phyloP scores from a whole-genome alignment of 164 flowering plant species.

The Magnolia changhungtana region DNA sequence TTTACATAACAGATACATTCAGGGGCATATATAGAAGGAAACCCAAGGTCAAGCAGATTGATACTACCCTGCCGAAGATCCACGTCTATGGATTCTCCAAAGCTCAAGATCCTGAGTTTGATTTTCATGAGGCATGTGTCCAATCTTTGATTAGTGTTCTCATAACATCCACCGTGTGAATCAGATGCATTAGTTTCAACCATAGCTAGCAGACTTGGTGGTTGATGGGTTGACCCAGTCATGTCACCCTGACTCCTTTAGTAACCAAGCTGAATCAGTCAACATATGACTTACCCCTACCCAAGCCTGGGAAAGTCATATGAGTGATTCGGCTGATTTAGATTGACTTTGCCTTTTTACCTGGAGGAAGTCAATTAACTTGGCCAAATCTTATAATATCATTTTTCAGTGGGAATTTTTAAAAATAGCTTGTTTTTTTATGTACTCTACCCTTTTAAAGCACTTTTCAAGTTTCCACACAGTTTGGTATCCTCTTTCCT shows the following conservation, averaged over 20 bases:
- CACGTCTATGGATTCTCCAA: constrained; percentile 96
- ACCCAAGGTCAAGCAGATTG: constrained; percentile 19
- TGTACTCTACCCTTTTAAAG: too few relatives aligned
- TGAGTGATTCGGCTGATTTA: too few relatives aligned
- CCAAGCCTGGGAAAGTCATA: too few relatives aligned
- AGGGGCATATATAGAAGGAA: constrained; percentile 53
- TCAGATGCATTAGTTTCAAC: too few relatives aligned
- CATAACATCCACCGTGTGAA: not conserved
- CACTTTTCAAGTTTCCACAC: too few relatives aligned
- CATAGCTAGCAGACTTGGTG: not conserved
- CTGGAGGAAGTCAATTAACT: too few relatives aligned
- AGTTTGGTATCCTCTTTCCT: too few relatives aligned
- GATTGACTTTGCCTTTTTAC: too few relatives aligned
- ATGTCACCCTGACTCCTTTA: not conserved
- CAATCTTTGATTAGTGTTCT: not conserved
- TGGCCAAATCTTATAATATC: too few relatives aligned
- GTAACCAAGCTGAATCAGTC: not conserved
- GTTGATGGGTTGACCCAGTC: not conserved
- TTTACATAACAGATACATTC: constrained; percentile 59
- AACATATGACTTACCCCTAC: not conserved
- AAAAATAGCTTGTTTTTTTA: too few relatives aligned
- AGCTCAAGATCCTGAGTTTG: constrained; percentile 86
- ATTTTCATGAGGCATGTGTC: constrained; percentile 64
- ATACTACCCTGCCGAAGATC: constrained; percentile 52
- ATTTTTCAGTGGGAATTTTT: too few relatives aligned